Evolutionary conservation across 2,329 filamentous ascomycete species (phyloP), one percentile per base, ranked within the genome.

Genomic region (Cladosporium sp.): DNA sequence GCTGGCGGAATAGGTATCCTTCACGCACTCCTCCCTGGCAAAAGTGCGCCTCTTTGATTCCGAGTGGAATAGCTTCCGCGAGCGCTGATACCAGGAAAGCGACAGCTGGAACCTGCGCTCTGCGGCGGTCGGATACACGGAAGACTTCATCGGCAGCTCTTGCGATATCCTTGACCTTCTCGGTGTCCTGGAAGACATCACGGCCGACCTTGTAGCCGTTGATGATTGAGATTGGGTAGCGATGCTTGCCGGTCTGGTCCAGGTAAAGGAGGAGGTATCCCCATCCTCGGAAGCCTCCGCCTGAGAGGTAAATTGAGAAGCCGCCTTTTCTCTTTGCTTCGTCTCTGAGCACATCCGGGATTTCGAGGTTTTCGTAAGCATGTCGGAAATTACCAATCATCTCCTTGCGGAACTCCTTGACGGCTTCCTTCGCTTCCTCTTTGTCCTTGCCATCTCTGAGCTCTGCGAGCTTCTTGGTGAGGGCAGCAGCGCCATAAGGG

Each of bases 261-360:
- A 96, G 93, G 28, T 63, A 63, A 12, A 63, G 35, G 62, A 97
- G 83, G 73, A 96, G 88, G 77, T 92, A 95, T 11, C 93, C 93
- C 83, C 95, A 97, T 18, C 93, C 93, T 40, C 93, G 84, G 75
- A 97, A 96, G 0, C 93, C 93, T 29, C 93, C 93, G 52, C 93
- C 93, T 67, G 91, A 96, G 65, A 97, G 88, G 75, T 93, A 97
- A 10, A 97, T 82, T 33, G 90, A 87, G 66, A 92, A 82, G 4
- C 85, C 85, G 1, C 80, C 81, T 1, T 80, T 71, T 12, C 76
- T 72, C 35, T 79, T 76, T 12, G 82, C 80, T 23, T 77, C 71
- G 10, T 82, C 74, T 1, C 81, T 69, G 3, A 88, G 77, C 18
- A 82, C 78, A 16, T 79, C 74, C 0, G 93, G 86, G 0, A 91